Evolutionary conservation across 805 yeast species (phyloP).

Genomic region (Komagataella phaffii): DNA sequence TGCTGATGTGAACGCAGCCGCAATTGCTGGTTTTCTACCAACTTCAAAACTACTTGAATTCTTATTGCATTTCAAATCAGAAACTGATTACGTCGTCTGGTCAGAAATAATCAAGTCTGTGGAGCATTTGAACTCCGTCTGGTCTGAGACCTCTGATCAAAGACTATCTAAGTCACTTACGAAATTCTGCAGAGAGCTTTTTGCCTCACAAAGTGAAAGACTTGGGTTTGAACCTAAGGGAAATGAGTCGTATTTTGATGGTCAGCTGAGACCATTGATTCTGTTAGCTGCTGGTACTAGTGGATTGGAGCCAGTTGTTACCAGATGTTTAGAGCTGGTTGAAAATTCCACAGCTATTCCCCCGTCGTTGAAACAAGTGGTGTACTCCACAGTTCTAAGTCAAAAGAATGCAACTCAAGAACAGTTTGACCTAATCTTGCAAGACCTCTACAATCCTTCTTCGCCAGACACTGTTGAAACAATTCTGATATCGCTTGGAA

Average conservation of each 20-base stretch:
- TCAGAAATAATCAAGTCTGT: constrained; percentile 31
- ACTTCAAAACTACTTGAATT: constrained; percentile 32
- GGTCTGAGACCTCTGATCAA: constrained; percentile 18
- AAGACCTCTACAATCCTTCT: constrained; percentile 35
- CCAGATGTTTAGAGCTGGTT: neutral
- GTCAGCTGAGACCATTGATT: constrained; percentile 23
- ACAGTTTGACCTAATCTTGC: constrained; percentile 24
- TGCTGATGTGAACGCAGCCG: constrained; percentile 36
- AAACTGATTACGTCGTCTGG: constrained; percentile 38
- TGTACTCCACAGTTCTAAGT: constrained; percentile 27
- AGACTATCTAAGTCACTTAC: constrained; percentile 14
- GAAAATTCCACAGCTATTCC: neutral
- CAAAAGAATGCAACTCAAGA: constrained; percentile 19
- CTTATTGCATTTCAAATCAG: constrained; percentile 19
- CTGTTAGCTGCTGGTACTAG: constrained; percentile 26
- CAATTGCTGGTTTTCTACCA: constrained; percentile 28
- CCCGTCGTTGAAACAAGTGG: constrained; percentile 21
- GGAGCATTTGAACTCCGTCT: constrained; percentile 18
- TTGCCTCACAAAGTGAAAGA: constrained; percentile 18
- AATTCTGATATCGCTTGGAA: constrained; percentile 42
- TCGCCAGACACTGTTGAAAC: constrained; percentile 47
- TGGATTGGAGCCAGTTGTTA: constrained; percentile 22
- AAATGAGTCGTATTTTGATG: constrained; percentile 15
- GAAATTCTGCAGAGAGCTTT: constrained; percentile 19
- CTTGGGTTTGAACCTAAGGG: constrained; percentile 9